Evolutionary conservation across 495 filamentous ascomycete species (phyloP), one percentile per base, ranked within the genome.

Genomic region (Lasiosphaeria hispida): DNA sequence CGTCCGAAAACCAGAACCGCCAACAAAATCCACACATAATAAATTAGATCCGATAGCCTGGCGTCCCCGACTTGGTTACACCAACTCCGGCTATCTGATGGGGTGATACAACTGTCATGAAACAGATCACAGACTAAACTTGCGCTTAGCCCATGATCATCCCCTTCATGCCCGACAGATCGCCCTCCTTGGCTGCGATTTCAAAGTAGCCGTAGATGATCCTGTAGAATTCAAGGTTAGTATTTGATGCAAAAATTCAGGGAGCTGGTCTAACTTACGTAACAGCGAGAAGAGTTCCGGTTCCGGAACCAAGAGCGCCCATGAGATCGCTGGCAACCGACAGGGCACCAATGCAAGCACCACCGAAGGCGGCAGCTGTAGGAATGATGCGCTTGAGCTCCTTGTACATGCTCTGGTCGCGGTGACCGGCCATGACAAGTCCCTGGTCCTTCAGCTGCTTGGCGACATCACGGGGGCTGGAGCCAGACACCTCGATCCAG

Each of bases 361-460:
- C 95, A 76, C 95, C 95, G 66, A 99, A 99, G 58, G 95, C 94
- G 61, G 95, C 95, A 53, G 95, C 95, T 43, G 93, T 96, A 57
- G 95, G 95, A 59, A 99, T 99, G 64, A 99, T 91, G 64, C 95
- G 86, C 88, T 99, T 99, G 54, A 99, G 83, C 73, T 99, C 95
- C 84, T 94, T 96, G 85, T 99, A 99, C 95, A 97, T 97, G 83
- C 90, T 95, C 83, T 97, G 92, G 77, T 99, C 95, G 77, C 95
- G 87, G 78, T 99, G 95, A 61, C 95, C 95, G 66, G 95, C 94
- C 95, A 99, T 99, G 66, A 97, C 92, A 48, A 99, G 86, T 67
- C 95, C 93, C 77, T 97, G 93, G 70, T 97, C 95, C 86, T 99
- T 99, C 69, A 99, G 85, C 79, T 99, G 95, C 87, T 99, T 99